Evolutionary conservation across 2,329 filamentous ascomycete genomes (phyloP).

Genomic region (Microdochium nivale): DNA sequence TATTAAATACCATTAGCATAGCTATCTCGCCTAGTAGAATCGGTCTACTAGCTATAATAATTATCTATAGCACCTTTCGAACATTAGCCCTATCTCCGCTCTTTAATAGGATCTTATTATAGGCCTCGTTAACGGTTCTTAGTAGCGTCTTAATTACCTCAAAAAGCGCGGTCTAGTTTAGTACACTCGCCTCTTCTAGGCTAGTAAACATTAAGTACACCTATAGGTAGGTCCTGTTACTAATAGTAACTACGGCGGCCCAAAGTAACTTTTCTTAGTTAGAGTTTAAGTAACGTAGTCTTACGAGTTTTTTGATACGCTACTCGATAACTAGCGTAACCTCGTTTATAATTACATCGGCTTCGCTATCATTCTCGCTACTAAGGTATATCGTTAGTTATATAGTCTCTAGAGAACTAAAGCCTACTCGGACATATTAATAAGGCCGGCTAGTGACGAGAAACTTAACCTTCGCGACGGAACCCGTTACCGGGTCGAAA

Average conservation of each 20-base stretch:
- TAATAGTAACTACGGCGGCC: constrained; percentile 6
- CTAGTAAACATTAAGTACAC: constrained; percentile 10
- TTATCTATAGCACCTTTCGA: constrained; percentile 22
- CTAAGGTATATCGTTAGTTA: constrained; percentile 19
- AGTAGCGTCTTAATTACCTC: constrained; percentile 11
- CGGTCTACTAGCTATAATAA: constrained; percentile 22
- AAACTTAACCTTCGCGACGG: constrained; percentile 26
- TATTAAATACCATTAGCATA: constrained; percentile 14
- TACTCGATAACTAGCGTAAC: constrained; percentile 18
- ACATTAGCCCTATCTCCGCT: constrained; percentile 15
- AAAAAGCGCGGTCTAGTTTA: constrained; percentile 3
- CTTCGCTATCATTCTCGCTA: constrained; percentile 17
- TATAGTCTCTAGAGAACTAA: constrained; percentile 8
- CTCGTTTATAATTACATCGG: constrained; percentile 17
- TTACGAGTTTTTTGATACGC: constrained; percentile 8
- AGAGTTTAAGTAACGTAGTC: background rate
- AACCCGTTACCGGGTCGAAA: constrained; percentile 9
- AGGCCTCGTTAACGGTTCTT: constrained; percentile 18
- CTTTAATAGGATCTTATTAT: constrained; percentile 23
- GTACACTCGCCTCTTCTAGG: constrained; percentile 7
- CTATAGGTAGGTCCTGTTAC: constrained; percentile 16
- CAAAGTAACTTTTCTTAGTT: constrained; percentile 3
- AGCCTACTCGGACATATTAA: constrained; percentile 12
- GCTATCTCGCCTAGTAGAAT: constrained; percentile 23
- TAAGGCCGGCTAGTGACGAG: constrained; percentile 28